phyloP scores from a whole-genome alignment of 805 yeast species.

The Tetrapisispora fleetii region DNA sequence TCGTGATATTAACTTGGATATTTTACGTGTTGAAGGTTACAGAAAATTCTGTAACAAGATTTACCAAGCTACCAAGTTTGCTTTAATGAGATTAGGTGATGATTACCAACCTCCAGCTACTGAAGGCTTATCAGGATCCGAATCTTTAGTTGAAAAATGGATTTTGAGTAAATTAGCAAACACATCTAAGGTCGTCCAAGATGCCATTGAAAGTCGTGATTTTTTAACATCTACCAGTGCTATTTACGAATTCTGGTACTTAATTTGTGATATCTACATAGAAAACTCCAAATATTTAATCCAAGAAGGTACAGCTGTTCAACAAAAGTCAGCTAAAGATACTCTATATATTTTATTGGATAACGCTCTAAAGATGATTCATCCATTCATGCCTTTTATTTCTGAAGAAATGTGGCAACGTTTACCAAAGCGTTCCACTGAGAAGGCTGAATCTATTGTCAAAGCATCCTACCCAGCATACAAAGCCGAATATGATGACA shows the following conservation, averaged over 20 bases:
- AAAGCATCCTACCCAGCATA: conserved; percentile 72
- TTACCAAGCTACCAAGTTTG: conserved; percentile 97
- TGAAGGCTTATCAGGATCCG: conserved; percentile 58
- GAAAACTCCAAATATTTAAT: conserved; percentile 93
- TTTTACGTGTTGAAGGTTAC: conserved; percentile 95
- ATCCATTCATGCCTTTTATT: conserved; percentile 96
- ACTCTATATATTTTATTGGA: conserved; percentile 90
- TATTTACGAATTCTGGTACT: conserved; percentile 90
- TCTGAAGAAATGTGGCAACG: conserved; percentile 99
- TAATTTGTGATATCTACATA: conserved; percentile 94
- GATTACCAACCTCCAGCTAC: conserved; percentile 75
- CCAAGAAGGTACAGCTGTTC: conserved; percentile 78
- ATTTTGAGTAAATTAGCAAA: conserved; percentile 75
- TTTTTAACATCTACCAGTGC: conserved; percentile 81
- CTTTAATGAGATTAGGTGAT: conserved; percentile 81
- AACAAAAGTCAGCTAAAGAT: conserved; percentile 84
- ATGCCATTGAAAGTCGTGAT: conserved; percentile 70
- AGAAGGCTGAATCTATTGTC: conserved; percentile 59
- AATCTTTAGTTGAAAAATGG: conserved; percentile 93
- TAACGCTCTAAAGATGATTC: conserved; percentile 82
- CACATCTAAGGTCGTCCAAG: conserved; percentile 55
- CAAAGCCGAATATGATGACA: conserved; percentile 50
- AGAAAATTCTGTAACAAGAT: conserved; percentile 99
- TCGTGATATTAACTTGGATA: conserved; percentile 93
- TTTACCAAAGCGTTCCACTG: conserved; percentile 76